Percentiles rank a stretch among this genome's conserved stretches.
Conservation (phyloP, 176 grass and related monocot genomes). For the Musa beccarii region DNA sequence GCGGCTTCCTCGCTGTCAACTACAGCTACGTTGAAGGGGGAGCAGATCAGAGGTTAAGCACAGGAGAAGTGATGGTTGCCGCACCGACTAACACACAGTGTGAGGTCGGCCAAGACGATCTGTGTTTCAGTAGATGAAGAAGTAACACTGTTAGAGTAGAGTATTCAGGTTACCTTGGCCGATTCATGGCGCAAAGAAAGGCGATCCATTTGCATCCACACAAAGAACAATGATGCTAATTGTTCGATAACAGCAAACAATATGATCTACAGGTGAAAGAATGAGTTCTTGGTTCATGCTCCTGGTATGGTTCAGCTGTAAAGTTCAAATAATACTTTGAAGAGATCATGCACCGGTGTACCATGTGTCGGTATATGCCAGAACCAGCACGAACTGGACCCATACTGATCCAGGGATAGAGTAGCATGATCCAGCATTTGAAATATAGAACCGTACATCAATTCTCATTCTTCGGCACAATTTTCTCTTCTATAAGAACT, state of each 20-base stretch:
- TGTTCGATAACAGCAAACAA: background rate
- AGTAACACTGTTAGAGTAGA: constrained; percentile 36
- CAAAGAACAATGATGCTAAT: constrained; percentile 22
- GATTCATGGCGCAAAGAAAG: constrained; percentile 74
- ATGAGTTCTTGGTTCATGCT: background rate
- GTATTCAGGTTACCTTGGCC: constrained; percentile 62
- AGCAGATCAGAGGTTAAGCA: constrained; percentile 48
- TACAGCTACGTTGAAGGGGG: constrained; percentile 76
- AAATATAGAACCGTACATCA: too few species aligned
- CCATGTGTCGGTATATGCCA: too few species aligned
- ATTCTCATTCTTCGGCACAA: too few species aligned
- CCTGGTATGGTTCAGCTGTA: background rate
- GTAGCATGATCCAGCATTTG: too few species aligned
- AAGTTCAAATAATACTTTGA: background rate
- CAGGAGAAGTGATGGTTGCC: constrained; percentile 44
- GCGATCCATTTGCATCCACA: constrained; percentile 82
- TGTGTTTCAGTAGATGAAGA: constrained; percentile 29
- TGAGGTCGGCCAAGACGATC: constrained; percentile 27
- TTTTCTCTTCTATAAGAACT: too few species aligned
- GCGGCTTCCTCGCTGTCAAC: constrained; percentile 46
- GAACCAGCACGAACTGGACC: too few species aligned
- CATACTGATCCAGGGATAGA: too few species aligned
- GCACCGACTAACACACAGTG: constrained; percentile 34
- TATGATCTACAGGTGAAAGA: background rate
- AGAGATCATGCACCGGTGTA: background rate